These are phyloP conservation scores for Rubroboletus satanas DNA, from an alignment of 768 basidiomycete genomes.

Conservation along the genomic window DNA sequence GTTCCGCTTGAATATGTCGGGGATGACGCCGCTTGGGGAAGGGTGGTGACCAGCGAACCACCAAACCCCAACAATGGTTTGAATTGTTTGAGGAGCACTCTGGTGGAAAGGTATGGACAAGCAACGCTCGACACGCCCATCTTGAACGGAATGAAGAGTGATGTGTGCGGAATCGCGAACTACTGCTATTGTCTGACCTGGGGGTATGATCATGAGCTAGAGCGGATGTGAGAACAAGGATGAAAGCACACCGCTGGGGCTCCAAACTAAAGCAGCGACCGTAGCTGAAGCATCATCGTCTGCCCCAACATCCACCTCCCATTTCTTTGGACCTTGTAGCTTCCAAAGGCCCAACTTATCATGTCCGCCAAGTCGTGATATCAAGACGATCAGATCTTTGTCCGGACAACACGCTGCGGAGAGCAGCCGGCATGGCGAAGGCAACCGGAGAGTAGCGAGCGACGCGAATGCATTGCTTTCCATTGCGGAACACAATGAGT, in stretches of 20 bases:
- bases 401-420: constrained; percentile 76
- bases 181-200: constrained; percentile 70
- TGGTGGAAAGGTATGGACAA: constrained; percentile 35
- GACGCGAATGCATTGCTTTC: constrained; percentile 47
- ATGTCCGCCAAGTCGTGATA: constrained; percentile 62
- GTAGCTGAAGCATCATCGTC: constrained; percentile 42
- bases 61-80: constrained; percentile 55
- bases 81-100: constrained; percentile 12
- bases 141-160: constrained; percentile 73
- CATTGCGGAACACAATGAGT: constrained; percentile 27
- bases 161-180: constrained; percentile 65
- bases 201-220: constrained; percentile 3
- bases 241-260: constrained; percentile 63
- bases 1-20: constrained; percentile 72
- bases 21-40: constrained; percentile 43
- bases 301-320: constrained; percentile 71
- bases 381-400: constrained; percentile 70
- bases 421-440: constrained; percentile 55
- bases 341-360: constrained; percentile 80
- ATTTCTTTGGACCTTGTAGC: constrained; percentile 71
- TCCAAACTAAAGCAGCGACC: constrained; percentile 68
- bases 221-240: background rate
- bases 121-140: constrained; percentile 55
- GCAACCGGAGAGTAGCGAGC: constrained; percentile 54
- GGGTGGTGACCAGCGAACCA: constrained; percentile 61